Evolutionary conservation across 257 asterid genomes (phyloP).

Genomic region (Cinchona pubescens): DNA sequence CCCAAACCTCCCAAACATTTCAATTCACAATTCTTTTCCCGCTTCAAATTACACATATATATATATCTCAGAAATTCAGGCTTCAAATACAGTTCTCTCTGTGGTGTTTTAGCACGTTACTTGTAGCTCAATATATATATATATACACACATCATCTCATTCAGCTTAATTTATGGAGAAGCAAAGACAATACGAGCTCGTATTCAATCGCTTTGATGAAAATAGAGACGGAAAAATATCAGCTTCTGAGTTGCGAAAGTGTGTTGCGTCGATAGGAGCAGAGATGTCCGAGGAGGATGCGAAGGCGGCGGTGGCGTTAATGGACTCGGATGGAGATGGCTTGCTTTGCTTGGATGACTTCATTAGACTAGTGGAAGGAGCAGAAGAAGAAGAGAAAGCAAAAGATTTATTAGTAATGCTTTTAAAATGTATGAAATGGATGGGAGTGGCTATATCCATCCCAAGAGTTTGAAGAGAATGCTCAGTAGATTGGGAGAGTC

Average conservation of each 20-base stretch:
- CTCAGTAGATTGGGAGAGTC: conserved; percentile 54
- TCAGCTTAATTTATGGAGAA: no score
- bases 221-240: conserved; percentile 39
- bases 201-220: conserved; percentile 33
- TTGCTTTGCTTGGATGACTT: conserved; percentile 54
- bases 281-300: conserved; percentile 45
- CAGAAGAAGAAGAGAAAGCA: conserved; percentile 47
- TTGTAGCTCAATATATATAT: no score
- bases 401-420: conserved; percentile 48
- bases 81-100: no score
- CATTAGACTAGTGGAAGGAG: conserved; percentile 46
- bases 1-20: no score
- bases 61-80: no score
- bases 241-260: conserved; percentile 28
- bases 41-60: no score
- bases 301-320: conserved; percentile 33
- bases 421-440: conserved; percentile 57
- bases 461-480: conserved; percentile 61
- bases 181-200: conserved; percentile 22
- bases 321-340: conserved; percentile 55
- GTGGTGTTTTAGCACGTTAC: no score
- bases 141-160: no score
- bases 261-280: conserved; percentile 9
- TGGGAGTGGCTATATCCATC: conserved; percentile 52
- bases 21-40: no score